Percentiles rank a stretch among this genome's conserved stretches.
phyloP scores from a whole-genome alignment of 108 stramenopile species.

The Skeletonema potamos region DNA sequence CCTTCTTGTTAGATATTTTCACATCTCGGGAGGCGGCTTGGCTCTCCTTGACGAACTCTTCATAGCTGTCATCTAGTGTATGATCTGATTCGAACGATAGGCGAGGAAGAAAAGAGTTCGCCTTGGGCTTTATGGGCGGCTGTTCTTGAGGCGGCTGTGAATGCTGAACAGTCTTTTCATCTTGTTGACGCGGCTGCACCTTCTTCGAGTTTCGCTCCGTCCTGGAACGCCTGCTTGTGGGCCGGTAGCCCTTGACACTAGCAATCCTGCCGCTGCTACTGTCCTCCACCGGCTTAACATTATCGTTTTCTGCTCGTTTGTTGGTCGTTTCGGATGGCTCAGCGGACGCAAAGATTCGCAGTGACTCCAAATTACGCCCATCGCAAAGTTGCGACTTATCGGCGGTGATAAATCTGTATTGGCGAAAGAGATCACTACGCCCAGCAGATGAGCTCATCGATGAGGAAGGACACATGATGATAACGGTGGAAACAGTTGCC shows the following conservation, averaged over 20 bases:
- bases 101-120: background rate
- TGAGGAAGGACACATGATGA: background rate
- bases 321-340: background rate
- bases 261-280: background rate
- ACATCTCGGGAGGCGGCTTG: background rate
- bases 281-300: background rate
- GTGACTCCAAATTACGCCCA: slow-evolving; percentile 14
- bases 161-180: too few relatives aligned
- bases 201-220: background rate
- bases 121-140: background rate
- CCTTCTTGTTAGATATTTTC: background rate
- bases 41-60: background rate
- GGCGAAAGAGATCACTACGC: background rate
- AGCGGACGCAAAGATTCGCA: background rate
- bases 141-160: background rate
- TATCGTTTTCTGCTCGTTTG: too few relatives aligned
- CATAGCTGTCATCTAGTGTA: background rate
- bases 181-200: too few relatives aligned
- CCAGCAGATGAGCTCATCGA: background rate
- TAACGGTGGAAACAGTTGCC: background rate
- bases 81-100: background rate
- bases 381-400: slow-evolving; percentile 23
- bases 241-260: background rate
- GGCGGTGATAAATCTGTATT: slow-evolving; percentile 7
- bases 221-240: background rate